Percentiles rank a stretch among this genome's conserved stretches.
phyloP scores from a whole-genome alignment of 108 stramenopile genomes.

The Seminavis robusta region DNA sequence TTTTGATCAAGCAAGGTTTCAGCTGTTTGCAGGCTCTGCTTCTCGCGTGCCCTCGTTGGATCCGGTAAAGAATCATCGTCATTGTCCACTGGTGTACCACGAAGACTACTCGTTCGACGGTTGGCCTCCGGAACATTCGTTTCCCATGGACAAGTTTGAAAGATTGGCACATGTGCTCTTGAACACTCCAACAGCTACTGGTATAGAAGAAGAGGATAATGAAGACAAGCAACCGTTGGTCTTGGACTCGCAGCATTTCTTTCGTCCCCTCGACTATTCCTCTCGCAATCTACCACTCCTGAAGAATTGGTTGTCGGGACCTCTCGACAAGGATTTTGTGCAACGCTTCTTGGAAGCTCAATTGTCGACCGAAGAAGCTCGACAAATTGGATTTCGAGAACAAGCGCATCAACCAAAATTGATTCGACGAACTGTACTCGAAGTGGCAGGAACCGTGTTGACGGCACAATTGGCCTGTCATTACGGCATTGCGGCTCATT shows the following conservation, averaged over 20 bases:
- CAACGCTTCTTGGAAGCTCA: slow-evolving; percentile 43
- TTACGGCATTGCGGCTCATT: slow-evolving; percentile 72
- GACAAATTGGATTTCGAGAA: slow-evolving; percentile 74
- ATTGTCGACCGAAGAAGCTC: slow-evolving; percentile 46
- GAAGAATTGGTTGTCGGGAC: slow-evolving; percentile 7
- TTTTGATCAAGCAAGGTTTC: too few species aligned
- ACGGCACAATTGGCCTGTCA: slow-evolving; percentile 65
- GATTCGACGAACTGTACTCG: slow-evolving; percentile 65
- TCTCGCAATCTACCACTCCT: too few species aligned
- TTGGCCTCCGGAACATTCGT: slow-evolving; percentile 67
- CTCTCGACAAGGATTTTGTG: slow-evolving; percentile 37
- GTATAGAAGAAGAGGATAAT: not conserved
- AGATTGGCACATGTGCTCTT: slow-evolving; percentile 40
- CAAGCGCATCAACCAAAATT: slow-evolving; percentile 59
- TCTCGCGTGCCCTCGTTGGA: too few species aligned
- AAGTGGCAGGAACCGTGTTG: slow-evolving; percentile 73
- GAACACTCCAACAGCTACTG: slow-evolving; percentile 17
- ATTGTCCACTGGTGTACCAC: slow-evolving; percentile 72
- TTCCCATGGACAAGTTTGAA: slow-evolving; percentile 67
- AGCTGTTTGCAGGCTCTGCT: too few species aligned
- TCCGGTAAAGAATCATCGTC: slow-evolving; percentile 48
- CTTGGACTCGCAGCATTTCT: slow-evolving; percentile 38
- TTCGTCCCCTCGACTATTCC: slow-evolving; percentile 37
- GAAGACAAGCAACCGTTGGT: slow-evolving; percentile 50
- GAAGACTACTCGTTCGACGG: slow-evolving; percentile 57